Conservation (phyloP, 495 filamentous ascomycete species). For the Tetracladium marchalianum region DNA sequence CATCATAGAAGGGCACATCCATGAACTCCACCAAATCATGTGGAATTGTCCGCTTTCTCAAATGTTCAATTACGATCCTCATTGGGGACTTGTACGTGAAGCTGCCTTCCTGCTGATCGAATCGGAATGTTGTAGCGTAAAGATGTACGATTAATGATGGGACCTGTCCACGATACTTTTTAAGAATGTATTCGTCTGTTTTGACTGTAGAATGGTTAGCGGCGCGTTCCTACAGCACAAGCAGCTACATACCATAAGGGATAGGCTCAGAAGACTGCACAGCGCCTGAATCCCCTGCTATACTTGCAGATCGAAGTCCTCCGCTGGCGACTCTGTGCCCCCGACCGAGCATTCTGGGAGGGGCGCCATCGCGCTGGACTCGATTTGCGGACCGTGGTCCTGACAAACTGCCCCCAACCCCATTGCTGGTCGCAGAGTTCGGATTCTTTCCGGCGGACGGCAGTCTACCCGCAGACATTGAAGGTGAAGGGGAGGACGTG, state of each 20-base stretch:
- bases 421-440: slow-evolving; percentile 35
- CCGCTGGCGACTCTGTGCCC: slow-evolving; percentile 30
- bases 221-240: not conserved
- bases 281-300: slow-evolving; percentile 27
- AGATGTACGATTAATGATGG: slow-evolving; percentile 85
- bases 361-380: slow-evolving; percentile 33
- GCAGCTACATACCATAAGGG: slow-evolving; percentile 33
- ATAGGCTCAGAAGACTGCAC: slow-evolving; percentile 29
- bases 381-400: slow-evolving; percentile 41
- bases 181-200: slow-evolving; percentile 66
- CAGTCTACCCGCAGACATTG: slow-evolving; percentile 51
- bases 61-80: slow-evolving; percentile 70
- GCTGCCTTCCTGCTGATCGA: slow-evolving; percentile 89
- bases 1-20: slow-evolving; percentile 83
- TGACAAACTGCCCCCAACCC: slow-evolving; percentile 27
- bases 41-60: slow-evolving; percentile 36
- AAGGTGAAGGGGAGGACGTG: slow-evolving; percentile 58
- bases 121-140: slow-evolving; percentile 75
- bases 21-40: slow-evolving; percentile 46
- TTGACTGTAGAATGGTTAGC: slow-evolving; percentile 37
- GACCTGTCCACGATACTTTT: slow-evolving; percentile 62
- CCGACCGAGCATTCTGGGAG: slow-evolving; percentile 24
- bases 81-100: slow-evolving; percentile 88
- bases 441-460: slow-evolving; percentile 32
- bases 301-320: slow-evolving; percentile 32